Evolutionary conservation across 441 rosid species (phyloP), one percentile per base, ranked within the genome.

Genomic region (Sinapis alba): DNA sequence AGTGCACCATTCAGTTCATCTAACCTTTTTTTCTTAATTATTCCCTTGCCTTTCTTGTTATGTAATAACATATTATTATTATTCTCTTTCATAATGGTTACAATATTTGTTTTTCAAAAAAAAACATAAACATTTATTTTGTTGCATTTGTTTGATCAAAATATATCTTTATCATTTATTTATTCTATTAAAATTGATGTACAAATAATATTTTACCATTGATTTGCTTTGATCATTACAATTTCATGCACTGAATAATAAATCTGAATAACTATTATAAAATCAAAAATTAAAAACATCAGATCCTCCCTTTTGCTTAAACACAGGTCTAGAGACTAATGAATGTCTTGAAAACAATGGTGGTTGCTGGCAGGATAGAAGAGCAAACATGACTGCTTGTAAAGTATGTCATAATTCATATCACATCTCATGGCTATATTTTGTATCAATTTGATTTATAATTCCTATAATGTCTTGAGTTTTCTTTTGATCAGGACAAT

Each of bases 361-460:
- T 20, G 98, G 98, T 68, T 94, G 98, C 73, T 94, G 98, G 98
- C 80, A 62, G 73, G 97, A 92, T 72, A 81, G 2, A 62, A 34
- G 15, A 23, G 81, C 91, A 0, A 94, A 88, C 68, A 61, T 83
- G 56, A 88, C 95, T 12, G 97, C 98, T 72, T 92, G 98, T 89
- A 88, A 83, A 89, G 97, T 91, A 85, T 73, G 78, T 62, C 56
- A n/a, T 70, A 30, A 20, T 7, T 11, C 34, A 43, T 26, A 23
- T 59, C 43, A 60, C 32, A 59, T 34, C 27, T 23, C 20, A 21
- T 7, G 3, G n/a, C 47, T 54, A 15, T 54, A 4, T 20, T 26
- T n/a, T 41, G 34, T 2, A 54, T 53, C 27, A 36, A 2, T 26
- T 61, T 19, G 10, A 20, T 20, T n/a, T 3, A 7, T 41, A n/a